Conservation (phyloP, 257 asterid genomes). For the Capsicum chinense region DNA sequence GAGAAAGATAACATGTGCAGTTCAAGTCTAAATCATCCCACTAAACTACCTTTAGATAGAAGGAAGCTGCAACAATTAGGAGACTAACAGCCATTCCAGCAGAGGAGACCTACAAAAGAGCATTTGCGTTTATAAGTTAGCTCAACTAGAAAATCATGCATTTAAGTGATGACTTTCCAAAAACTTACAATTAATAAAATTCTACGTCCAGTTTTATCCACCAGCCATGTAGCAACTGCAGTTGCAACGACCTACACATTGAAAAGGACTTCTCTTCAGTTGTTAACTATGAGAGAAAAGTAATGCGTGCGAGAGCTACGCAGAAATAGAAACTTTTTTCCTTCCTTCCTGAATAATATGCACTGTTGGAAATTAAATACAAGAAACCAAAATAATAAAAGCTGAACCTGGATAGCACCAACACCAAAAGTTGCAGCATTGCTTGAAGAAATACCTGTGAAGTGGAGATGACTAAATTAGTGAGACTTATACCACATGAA, state of each 20-base stretch:
- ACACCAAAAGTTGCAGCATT: conserved; percentile 79
- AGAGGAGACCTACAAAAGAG: conserved; percentile 68
- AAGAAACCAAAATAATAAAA: conserved; percentile 20
- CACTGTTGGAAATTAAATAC: neutral
- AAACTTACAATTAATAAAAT: conserved; percentile 72
- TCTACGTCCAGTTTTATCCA: conserved; percentile 92
- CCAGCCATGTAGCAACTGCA: conserved; percentile 80
- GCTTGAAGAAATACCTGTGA: conserved; percentile 83
- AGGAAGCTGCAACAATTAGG: conserved; percentile 68
- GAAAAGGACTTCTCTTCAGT: neutral
- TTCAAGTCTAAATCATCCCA: neutral
- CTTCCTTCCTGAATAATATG: neutral
- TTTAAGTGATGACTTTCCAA: neutral
- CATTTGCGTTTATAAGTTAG: neutral
- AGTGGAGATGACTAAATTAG: neutral
- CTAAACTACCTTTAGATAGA: conserved; percentile 72
- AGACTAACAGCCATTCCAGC: conserved; percentile 84
- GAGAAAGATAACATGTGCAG: neutral
- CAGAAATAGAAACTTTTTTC: neutral
- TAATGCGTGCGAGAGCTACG: neutral
- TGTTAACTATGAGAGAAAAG: neutral
- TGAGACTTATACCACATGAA: neutral
- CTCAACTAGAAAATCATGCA: neutral
- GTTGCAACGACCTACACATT: conserved; percentile 83
- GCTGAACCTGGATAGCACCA: conserved; percentile 78